phyloP scores from a whole-genome alignment of 2,329 filamentous ascomycete species.

The Colletotrichum eremochloae region DNA sequence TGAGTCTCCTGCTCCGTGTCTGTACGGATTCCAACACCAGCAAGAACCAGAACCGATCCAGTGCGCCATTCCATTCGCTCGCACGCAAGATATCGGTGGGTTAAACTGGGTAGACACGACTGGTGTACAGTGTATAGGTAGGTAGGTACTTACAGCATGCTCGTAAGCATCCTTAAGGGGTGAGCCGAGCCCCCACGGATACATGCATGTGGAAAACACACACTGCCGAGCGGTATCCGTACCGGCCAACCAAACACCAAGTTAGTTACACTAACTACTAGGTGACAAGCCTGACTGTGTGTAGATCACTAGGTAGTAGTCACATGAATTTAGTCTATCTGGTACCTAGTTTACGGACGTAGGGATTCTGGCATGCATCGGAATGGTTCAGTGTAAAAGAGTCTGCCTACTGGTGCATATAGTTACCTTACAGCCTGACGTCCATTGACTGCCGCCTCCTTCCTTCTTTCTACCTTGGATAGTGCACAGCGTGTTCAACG shows the following conservation, averaged over 20 bases:
- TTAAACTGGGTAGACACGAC: background rate
- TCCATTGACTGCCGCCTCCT: background rate
- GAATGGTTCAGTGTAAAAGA: no score
- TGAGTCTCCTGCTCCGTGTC: background rate
- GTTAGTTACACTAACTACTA: background rate
- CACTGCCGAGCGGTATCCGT: conserved; percentile 4
- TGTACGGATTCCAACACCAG: background rate
- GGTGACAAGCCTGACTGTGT: conserved; percentile 9
- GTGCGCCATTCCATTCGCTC: conserved; percentile 3
- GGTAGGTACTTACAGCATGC: background rate
- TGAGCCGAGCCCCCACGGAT: background rate
- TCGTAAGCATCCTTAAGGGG: background rate
- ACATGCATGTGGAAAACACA: background rate
- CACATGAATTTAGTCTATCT: background rate
- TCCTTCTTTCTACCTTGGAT: background rate
- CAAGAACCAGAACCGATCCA: background rate
- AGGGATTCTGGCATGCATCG: background rate
- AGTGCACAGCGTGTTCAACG: background rate
- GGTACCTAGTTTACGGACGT: conserved; percentile 13
- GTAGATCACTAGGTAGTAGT: conserved; percentile 4
- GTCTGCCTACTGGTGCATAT: no score
- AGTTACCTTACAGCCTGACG: background rate
- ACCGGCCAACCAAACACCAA: conserved; percentile 7
- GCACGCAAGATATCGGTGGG: background rate
- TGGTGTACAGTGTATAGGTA: background rate